A percentile compares a stretch with the other conserved stretches of the same genome.
phyloP scores from a whole-genome alignment of 192 early-diverging fungal genomes.

The Backusella macrospora region DNA sequence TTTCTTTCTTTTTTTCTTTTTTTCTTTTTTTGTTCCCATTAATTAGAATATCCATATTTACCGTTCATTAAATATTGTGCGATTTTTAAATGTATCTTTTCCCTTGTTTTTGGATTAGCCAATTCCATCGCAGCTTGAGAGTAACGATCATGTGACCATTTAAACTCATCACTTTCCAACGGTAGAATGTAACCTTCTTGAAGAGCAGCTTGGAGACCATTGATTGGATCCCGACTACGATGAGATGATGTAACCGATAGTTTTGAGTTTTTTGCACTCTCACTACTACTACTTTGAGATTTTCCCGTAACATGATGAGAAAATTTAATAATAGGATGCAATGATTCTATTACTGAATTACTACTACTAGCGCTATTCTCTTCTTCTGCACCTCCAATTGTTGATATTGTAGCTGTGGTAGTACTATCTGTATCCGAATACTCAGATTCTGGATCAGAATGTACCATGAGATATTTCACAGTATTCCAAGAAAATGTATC shows the following conservation, averaged over 20 bases:
- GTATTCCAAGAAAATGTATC: slow-evolving; percentile 40
- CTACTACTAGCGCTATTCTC: background rate
- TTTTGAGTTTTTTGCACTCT: background rate
- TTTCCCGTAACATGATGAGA: background rate
- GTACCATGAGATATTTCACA: slow-evolving; percentile 32
- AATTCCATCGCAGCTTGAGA: slow-evolving; percentile 41
- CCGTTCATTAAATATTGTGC: slow-evolving; percentile 31
- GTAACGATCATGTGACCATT: slow-evolving; percentile 39
- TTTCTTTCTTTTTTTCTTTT: background rate
- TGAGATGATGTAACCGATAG: background rate
- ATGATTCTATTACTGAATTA: background rate
- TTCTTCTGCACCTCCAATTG: background rate
- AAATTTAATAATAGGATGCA: slow-evolving; percentile 21
- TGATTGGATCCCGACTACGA: slow-evolving; percentile 27
- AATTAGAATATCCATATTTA: background rate
- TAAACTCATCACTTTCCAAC: slow-evolving; percentile 36
- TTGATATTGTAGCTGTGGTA: background rate
- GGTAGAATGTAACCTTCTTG: slow-evolving; percentile 40
- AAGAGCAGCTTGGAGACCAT: slow-evolving; percentile 35
- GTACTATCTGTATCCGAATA: slow-evolving; percentile 20
- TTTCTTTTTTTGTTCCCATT: no score
- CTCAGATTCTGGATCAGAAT: slow-evolving; percentile 31
- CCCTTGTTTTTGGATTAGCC: slow-evolving; percentile 23
- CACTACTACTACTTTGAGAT: background rate
- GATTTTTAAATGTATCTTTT: slow-evolving; percentile 39